Conservation (phyloP, 192 early-diverging fungal species). For the Rhizoclosmatium globosum region DNA sequence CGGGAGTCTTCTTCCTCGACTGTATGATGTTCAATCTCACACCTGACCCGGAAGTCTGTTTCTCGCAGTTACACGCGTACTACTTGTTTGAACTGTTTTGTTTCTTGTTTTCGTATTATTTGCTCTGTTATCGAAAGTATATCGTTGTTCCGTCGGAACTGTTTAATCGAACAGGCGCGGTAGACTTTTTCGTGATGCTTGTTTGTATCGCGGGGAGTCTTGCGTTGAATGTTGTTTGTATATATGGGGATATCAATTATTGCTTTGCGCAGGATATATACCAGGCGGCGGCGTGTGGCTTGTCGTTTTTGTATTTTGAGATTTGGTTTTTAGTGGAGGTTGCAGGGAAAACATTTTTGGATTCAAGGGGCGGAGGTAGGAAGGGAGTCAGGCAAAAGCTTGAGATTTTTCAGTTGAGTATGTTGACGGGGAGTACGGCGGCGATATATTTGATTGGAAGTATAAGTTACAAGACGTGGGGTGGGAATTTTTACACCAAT, state of each 20-base stretch:
- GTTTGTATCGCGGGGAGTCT: neutral
- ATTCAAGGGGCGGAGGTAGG: neutral
- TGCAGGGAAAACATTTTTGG: neutral
- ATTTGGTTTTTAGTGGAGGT: neutral
- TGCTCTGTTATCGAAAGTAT: conserved; percentile 1
- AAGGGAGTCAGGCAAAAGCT: neutral
- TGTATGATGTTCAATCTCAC: neutral
- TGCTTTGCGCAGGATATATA: conserved; percentile 20
- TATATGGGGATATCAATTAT: conserved; percentile 11
- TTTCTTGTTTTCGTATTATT: conserved; percentile 12
- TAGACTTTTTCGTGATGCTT: neutral
- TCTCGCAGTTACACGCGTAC: neutral
- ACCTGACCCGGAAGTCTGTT: neutral
- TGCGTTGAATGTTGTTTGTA: conserved; percentile 1
- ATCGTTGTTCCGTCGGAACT: neutral
- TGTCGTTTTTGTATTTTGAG: conserved; percentile 17
- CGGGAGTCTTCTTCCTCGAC: conserved; percentile 3
- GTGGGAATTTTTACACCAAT: conserved; percentile 15
- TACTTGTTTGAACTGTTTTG: conserved; percentile 6
- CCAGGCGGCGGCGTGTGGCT: neutral
- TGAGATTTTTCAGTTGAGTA: conserved; percentile 6
- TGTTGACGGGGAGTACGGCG: neutral
- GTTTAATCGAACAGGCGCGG: neutral
- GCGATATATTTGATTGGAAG: neutral
- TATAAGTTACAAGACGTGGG: conserved; percentile 2